Evolutionary conservation across 2,329 filamentous ascomycete species (phyloP).

Genomic region (Didymosphaeria variabile): DNA sequence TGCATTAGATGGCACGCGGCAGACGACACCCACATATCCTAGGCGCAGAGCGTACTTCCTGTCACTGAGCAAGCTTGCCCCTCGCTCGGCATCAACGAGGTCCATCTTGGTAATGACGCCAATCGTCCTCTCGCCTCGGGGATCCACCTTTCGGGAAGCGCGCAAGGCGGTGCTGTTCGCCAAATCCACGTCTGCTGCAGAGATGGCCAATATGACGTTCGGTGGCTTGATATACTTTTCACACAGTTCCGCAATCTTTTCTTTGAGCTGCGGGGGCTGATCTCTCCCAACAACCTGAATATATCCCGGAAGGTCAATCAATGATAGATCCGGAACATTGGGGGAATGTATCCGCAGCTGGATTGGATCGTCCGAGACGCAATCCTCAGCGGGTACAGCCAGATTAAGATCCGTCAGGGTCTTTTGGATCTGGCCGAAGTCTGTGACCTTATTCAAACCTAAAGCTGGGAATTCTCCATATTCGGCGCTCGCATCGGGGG

Average conservation of each 20-base stretch:
- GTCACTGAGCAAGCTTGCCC: conserved; percentile 80
- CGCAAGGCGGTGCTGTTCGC: conserved; percentile 94
- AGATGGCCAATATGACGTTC: conserved; percentile 96
- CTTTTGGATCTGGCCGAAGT: conserved; percentile 90
- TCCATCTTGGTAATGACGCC: conserved; percentile 99
- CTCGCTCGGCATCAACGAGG: conserved; percentile 84
- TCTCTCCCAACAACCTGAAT: conserved; percentile 94
- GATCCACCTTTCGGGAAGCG: conserved; percentile 90
- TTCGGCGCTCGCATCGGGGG: conserved; percentile 83
- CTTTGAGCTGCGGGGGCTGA: conserved; percentile 89
- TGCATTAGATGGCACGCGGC: conserved; percentile 73
- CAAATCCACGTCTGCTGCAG: conserved; percentile 94
- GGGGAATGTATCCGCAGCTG: conserved; percentile 95
- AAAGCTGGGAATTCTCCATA: conserved; percentile 97
- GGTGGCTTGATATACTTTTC: conserved; percentile 98
- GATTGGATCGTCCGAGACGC: conserved; percentile 96
- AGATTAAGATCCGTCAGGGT: conserved; percentile 95
- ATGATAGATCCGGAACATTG: conserved; percentile 90
- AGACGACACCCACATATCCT: conserved; percentile 95
- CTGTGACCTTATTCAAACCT: conserved; percentile 86
- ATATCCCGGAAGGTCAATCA: conserved; percentile 96
- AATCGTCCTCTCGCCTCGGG: conserved; percentile 93
- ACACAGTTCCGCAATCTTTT: conserved; percentile 94
- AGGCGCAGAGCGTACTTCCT: conserved; percentile 94
- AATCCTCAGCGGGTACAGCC: conserved; percentile 88